Base-by-base conservation (phyloP, 306 rosid species). In the Echinosophora koreensis region DNA sequence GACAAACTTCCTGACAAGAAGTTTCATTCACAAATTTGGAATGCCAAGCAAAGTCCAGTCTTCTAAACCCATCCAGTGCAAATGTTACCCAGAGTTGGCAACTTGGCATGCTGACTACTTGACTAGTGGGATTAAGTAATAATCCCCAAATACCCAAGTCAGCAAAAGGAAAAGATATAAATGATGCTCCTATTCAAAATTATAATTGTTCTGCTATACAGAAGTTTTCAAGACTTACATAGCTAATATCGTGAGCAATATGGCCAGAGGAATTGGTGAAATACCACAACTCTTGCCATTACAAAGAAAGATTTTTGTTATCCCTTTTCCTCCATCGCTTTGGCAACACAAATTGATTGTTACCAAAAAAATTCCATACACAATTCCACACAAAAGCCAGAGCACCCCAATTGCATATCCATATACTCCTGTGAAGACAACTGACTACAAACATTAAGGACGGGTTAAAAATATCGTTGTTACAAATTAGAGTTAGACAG, bases 401-500 rank as follows among this genome's bases (percentile, higher is more conserved):
- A 86, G 41, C 77, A 83, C 58, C 37, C 98, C 97, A 1, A 84
- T 61, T 32, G 85, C 96, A 85, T 85, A 93, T 30, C 96, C 96
- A 85, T 64, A 84, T 73, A 81, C 59, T 59, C 94, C 98, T 69
- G 94, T 88, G 85, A 87, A 89, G 73, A 89, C 11, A 49, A 86
- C 89, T 69, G 98, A 93, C 98, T 89, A 82, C 74, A 67, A 52
- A 77, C 66, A 82, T 58, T 44, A 61, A 77, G n/a, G 73, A 54
- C 9, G 16, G 1, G 37, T 84, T 41, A 76, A 35, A 13, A 66
- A 34, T 17, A 59, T 18, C 32, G 51, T 8, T 44, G 32, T 28
- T 57, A 57, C 15, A 44, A 44, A 44, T 44, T 44, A 44, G 17
- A 41, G 35, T 70, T 41, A 71, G 3, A 65, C 15, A 38, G 4